Evolutionary conservation across 805 yeast genomes (phyloP).

Genomic region (Candida tammaniensis): DNA sequence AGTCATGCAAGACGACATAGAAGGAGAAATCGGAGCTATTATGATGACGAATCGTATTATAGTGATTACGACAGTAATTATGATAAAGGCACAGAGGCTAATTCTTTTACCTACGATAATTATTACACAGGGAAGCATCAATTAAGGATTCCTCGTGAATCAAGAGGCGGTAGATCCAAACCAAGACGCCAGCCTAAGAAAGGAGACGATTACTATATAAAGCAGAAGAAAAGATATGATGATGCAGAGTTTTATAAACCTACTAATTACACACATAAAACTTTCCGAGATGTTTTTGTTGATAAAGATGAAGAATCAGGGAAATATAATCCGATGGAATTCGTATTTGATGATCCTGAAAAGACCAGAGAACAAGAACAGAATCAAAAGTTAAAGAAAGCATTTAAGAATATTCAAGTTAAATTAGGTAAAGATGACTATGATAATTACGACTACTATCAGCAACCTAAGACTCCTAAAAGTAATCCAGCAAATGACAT

Average conservation of each 20-base stretch:
- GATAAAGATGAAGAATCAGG: conserved; percentile 27
- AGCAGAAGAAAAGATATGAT: conserved; percentile 35
- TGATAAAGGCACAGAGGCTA: conserved; percentile 2
- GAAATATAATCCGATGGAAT: conserved; percentile 38
- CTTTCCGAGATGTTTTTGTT: conserved; percentile 36
- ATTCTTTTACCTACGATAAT: conserved; percentile 8
- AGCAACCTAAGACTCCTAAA: conserved; percentile 8
- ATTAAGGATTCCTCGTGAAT: conserved; percentile 4
- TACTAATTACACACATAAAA: conserved; percentile 36
- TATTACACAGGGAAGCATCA: conserved; percentile 5
- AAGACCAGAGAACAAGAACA: conserved; percentile 18
- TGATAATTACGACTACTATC: conserved; percentile 35
- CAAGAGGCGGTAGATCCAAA: background rate
- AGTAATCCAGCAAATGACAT: conserved; percentile 16
- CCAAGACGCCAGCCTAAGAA: background rate
- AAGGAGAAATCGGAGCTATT: conserved; percentile 6
- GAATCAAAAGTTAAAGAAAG: conserved; percentile 23
- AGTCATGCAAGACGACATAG: conserved; percentile 7
- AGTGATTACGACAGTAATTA: background rate
- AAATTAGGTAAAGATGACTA: conserved; percentile 31
- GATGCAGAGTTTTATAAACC: conserved; percentile 30
- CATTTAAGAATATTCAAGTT: conserved; percentile 26
- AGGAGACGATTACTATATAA: conserved; percentile 33
- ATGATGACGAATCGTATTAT: conserved; percentile 3
- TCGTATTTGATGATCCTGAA: conserved; percentile 32